These are phyloP conservation scores for Groenewaldozyma auringiensis DNA, from an alignment of 1,139 yeast species.

Conservation along the genomic window DNA sequence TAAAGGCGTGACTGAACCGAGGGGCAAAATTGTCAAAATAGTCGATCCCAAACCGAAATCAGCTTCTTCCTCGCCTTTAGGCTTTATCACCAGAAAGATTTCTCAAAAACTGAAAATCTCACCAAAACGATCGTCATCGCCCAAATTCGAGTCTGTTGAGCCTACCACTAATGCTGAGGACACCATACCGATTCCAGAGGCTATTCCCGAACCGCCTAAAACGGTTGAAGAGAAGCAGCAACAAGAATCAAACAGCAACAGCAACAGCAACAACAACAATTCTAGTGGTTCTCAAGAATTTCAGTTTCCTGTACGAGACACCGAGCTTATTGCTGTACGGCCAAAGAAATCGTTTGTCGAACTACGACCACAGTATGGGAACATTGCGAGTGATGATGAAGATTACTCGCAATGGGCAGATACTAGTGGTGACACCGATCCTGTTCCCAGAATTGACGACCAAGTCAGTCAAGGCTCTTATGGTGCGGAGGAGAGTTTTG, in stretches of 20 bases:
- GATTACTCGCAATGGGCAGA: conserved; percentile 17
- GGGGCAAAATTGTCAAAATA: not conserved
- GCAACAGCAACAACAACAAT: not conserved
- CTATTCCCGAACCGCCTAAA: not conserved
- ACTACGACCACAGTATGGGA: conserved; percentile 12
- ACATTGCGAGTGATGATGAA: conserved; percentile 19
- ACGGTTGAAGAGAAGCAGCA: not conserved
- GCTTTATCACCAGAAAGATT: not conserved
- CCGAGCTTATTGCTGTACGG: conserved; percentile 2
- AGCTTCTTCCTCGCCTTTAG: not conserved
- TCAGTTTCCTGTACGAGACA: not conserved
- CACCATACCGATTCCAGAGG: conserved; percentile 2
- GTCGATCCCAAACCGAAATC: not conserved
- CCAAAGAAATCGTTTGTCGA: conserved; percentile 9
- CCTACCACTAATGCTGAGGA: not conserved
- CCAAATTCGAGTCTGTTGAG: conserved; percentile 3
- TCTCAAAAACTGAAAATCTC: not conserved
- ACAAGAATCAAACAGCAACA: not conserved
- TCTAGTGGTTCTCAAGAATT: too few species aligned
- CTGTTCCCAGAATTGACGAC: not conserved
- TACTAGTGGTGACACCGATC: conserved; percentile 9
- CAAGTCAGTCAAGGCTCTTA: not conserved
- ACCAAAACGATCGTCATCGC: not conserved
- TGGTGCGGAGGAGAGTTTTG: not conserved
- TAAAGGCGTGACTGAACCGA: not conserved